phyloP scores from a whole-genome alignment of 192 early-diverging fungal species.

The Coemansia sp. region DNA sequence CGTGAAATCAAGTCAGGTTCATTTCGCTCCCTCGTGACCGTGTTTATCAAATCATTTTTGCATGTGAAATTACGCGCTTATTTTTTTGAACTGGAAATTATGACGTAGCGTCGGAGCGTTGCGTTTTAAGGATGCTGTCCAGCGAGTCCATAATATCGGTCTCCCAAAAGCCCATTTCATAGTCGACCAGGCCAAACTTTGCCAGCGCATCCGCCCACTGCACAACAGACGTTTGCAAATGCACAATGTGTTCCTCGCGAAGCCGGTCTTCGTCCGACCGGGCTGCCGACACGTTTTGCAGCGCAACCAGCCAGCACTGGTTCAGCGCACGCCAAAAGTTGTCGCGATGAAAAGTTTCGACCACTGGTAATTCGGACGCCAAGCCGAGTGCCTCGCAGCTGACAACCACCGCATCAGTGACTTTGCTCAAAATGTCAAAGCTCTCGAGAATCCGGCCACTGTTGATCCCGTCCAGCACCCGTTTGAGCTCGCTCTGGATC shows the following conservation, averaged over 20 bases:
- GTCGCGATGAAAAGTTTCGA: constrained; percentile 60
- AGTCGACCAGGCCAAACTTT: constrained; percentile 77
- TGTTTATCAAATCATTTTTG: no score
- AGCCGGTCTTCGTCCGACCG: constrained; percentile 57
- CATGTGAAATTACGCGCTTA: no score
- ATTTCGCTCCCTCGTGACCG: no score
- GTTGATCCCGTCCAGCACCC: constrained; percentile 63
- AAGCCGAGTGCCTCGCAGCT: constrained; percentile 69
- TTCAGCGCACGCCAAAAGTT: constrained; percentile 75
- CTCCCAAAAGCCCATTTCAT: constrained; percentile 82
- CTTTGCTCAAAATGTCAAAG: constrained; percentile 67
- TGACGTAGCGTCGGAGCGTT: background rate
- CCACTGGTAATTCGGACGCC: constrained; percentile 60
- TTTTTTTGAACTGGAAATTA: no score
- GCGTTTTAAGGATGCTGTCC: constrained; percentile 49
- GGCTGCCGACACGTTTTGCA: constrained; percentile 58
- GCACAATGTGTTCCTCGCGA: constrained; percentile 58
- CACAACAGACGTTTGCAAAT: constrained; percentile 60
- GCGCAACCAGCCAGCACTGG: constrained; percentile 73
- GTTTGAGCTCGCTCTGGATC: constrained; percentile 66
- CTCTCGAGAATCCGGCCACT: constrained; percentile 61
- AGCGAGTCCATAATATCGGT: constrained; percentile 70
- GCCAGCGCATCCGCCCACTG: constrained; percentile 70
- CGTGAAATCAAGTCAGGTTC: background rate
- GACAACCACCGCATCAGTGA: constrained; percentile 64